Evolutionary conservation across 1,284 basidiomycete species (phyloP).

Genomic region (Sporisorium sorghi): DNA sequence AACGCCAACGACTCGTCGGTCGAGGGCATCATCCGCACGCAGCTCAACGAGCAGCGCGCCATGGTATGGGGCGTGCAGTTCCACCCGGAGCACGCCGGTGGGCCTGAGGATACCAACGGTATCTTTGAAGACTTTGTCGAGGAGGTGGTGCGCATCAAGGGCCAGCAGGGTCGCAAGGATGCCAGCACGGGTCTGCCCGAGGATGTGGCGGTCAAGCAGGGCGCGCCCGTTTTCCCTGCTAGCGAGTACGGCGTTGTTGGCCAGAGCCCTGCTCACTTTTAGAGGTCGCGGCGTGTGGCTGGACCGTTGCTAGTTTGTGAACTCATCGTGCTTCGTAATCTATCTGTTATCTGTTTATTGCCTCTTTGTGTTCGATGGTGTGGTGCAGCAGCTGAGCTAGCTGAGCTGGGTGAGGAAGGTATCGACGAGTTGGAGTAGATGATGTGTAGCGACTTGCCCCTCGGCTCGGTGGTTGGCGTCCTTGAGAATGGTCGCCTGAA

Average conservation of each 20-base stretch:
- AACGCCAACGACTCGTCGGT: constrained; percentile 68
- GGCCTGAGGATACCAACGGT: constrained; percentile 66
- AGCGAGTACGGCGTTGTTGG: constrained; percentile 45
- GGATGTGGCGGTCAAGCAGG: constrained; percentile 25
- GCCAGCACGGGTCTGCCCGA: constrained; percentile 42
- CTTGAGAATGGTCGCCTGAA: constrained; percentile 39
- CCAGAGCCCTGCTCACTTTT: constrained; percentile 39
- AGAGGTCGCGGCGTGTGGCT: not conserved
- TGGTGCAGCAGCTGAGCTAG: not conserved
- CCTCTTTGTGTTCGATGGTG: too few species aligned
- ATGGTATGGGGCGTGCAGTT: constrained; percentile 68
- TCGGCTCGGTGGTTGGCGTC: constrained; percentile 61
- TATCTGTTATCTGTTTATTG: too few species aligned
- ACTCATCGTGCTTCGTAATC: not conserved
- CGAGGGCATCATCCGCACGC: constrained; percentile 65
- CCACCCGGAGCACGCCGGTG: constrained; percentile 68
- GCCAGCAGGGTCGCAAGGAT: constrained; percentile 30
- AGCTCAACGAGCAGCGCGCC: constrained; percentile 42
- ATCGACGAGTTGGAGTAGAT: constrained; percentile 40
- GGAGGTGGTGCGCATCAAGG: constrained; percentile 61
- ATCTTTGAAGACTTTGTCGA: constrained; percentile 68
- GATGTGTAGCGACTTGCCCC: constrained; percentile 29
- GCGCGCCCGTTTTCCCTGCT: constrained; percentile 43
- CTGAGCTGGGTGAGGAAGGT: constrained; percentile 23
- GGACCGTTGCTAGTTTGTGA: not conserved